Conservation (phyloP, 129 eudicot genomes). For the Cynara cardunculus region DNA sequence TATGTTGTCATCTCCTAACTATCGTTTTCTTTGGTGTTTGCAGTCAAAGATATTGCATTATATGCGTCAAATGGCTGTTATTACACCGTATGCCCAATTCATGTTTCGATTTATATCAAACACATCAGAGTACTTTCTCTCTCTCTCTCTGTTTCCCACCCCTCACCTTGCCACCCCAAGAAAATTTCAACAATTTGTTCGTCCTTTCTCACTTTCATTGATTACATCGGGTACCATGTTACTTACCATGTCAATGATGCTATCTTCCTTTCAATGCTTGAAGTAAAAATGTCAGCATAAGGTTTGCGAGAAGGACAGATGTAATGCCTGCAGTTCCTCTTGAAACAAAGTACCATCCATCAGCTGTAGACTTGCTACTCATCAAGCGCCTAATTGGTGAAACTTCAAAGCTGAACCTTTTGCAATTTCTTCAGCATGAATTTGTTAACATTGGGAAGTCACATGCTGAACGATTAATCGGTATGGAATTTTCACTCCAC, state of each 20-base stretch:
- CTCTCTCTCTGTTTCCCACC: constrained; percentile 21
- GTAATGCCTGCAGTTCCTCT: constrained; percentile 94
- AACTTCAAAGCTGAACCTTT: constrained; percentile 74
- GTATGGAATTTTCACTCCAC: constrained; percentile 35
- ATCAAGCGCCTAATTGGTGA: constrained; percentile 89
- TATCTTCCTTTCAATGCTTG: constrained; percentile 22
- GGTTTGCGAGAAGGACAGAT: constrained; percentile 94
- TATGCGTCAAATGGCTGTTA: constrained; percentile 99
- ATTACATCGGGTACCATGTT: neutral
- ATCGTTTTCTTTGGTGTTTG: constrained; percentile 16
- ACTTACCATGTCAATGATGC: constrained; percentile 5
- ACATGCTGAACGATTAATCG: constrained; percentile 90
- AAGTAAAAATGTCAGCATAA: constrained; percentile 86
- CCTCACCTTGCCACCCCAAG: neutral
- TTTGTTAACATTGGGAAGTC: constrained; percentile 90
- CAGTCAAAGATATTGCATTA: constrained; percentile 99
- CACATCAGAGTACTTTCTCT: constrained; percentile 68
- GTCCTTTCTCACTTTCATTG: neutral
- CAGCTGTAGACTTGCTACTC: constrained; percentile 97
- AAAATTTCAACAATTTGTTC: neutral
- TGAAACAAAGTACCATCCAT: constrained; percentile 97
- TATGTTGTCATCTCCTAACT: neutral
- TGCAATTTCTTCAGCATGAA: constrained; percentile 98
- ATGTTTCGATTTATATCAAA: constrained; percentile 82
- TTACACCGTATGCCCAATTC: constrained; percentile 96